phyloP scores from a whole-genome alignment of 2,329 filamentous ascomycete genomes.

The Aureobasidium mangrovei region DNA sequence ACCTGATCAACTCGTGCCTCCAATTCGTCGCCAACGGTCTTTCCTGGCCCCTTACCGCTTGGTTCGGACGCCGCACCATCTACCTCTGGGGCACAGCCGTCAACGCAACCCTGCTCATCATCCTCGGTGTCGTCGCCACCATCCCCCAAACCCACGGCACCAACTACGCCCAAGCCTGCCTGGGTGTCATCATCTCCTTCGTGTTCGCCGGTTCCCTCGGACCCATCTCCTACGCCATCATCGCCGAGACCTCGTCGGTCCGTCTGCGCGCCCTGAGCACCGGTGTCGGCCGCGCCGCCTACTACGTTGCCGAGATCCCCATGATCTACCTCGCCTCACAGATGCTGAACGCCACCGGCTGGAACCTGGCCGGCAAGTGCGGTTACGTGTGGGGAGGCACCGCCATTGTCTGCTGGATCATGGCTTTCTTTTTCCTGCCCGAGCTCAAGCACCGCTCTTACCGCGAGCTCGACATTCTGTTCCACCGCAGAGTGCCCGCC shows the following conservation, averaged over 20 bases:
- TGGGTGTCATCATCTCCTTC: constrained; percentile 58
- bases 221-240: constrained; percentile 58
- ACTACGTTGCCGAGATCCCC: constrained; percentile 58
- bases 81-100: constrained; percentile 52
- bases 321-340: constrained; percentile 55
- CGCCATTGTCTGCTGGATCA: constrained; percentile 33
- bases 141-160: constrained; percentile 33
- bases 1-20: constrained; percentile 56
- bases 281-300: constrained; percentile 53
- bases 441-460: constrained; percentile 40
- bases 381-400: constrained; percentile 42
- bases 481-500: constrained; percentile 35
- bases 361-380: constrained; percentile 32
- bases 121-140: constrained; percentile 52
- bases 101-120: constrained; percentile 47
- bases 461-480: constrained; percentile 39
- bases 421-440: constrained; percentile 37
- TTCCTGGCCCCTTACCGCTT: constrained; percentile 57
- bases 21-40: constrained; percentile 54
- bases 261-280: constrained; percentile 56
- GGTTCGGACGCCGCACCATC: constrained; percentile 54
- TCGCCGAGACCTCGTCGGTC: constrained; percentile 57
- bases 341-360: constrained; percentile 48
- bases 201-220: constrained; percentile 54
- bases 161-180: constrained; percentile 49